These are phyloP conservation scores for Trichoderma erinaceum DNA, from an alignment of 495 filamentous ascomycete species.

Conservation along the genomic window DNA sequence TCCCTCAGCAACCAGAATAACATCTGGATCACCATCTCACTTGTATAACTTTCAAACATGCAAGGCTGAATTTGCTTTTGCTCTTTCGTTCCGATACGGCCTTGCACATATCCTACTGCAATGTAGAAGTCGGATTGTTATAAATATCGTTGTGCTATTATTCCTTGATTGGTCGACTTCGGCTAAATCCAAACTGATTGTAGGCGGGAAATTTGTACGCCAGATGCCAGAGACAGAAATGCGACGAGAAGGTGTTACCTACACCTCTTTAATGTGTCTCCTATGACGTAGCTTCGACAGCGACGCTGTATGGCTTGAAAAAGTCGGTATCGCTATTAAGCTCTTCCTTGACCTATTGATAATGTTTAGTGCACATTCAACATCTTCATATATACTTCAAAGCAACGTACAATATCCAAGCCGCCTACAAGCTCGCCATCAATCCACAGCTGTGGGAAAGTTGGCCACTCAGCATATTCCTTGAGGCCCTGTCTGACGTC, in stretches of 20 bases:
- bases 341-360: constrained; percentile 34
- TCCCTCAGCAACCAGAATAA: no score
- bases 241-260: not conserved
- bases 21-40: no score
- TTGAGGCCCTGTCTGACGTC: constrained; percentile 95
- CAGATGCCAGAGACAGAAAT: not conserved
- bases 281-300: constrained; percentile 23
- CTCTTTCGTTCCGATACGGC: no score
- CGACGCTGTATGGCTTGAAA: constrained; percentile 59
- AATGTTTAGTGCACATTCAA: constrained; percentile 22
- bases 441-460: constrained; percentile 87
- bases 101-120: no score
- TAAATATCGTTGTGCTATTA: not conserved
- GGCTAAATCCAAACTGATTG: no score
- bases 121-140: no score
- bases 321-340: constrained; percentile 53
- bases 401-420: constrained; percentile 80
- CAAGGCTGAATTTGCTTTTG: no score
- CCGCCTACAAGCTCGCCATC: constrained; percentile 81
- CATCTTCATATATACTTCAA: constrained; percentile 3
- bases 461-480: constrained; percentile 93
- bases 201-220: no score
- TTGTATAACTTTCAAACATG: no score
- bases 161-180: not conserved
- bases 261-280: not conserved